phyloP scores from a whole-genome alignment of 1,284 basidiomycete genomes.

The Ceratobasidium sp. region DNA sequence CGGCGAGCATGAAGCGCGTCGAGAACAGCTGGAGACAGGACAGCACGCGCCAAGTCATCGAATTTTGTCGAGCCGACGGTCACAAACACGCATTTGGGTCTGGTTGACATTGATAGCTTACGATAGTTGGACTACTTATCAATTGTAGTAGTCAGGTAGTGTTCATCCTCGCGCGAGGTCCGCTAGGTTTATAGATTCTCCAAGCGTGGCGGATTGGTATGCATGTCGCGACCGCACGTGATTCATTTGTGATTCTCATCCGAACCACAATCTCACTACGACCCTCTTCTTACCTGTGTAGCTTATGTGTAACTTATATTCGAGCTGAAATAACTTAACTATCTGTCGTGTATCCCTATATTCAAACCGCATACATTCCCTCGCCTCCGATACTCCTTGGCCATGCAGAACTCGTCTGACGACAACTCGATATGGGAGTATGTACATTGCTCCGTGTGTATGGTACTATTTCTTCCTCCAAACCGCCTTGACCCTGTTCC shows the following conservation, averaged over 20 bases:
- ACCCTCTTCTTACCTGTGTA: too few relatives aligned
- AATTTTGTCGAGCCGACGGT: conserved; percentile 93
- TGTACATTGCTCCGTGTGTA: conserved; percentile 69
- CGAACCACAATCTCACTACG: too few relatives aligned
- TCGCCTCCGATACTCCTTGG: background rate
- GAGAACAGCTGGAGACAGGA: conserved; percentile 65
- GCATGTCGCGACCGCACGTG: too few relatives aligned
- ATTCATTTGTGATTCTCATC: too few relatives aligned
- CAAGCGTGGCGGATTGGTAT: too few relatives aligned
- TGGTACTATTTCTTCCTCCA: conserved; percentile 59
- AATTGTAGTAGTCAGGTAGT: too few relatives aligned
- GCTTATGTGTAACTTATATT: background rate
- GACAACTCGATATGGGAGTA: conserved; percentile 67
- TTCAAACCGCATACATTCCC: conserved; percentile 6
- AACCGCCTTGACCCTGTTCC: conserved; percentile 55
- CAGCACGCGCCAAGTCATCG: conserved; percentile 70
- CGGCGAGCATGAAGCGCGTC: conserved; percentile 60
- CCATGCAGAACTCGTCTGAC: conserved; percentile 10
- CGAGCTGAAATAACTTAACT: background rate
- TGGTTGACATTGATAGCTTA: background rate
- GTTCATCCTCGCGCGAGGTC: too few relatives aligned
- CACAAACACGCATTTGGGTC: conserved; percentile 62
- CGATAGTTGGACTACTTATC: background rate
- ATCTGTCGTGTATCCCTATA: background rate
- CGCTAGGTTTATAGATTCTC: too few relatives aligned